A percentile compares a stretch with the other conserved stretches of the same genome.
Evolutionary conservation across 2,329 filamentous ascomycete genomes (phyloP).

Genomic region (Dothideomycetes sp.): DNA sequence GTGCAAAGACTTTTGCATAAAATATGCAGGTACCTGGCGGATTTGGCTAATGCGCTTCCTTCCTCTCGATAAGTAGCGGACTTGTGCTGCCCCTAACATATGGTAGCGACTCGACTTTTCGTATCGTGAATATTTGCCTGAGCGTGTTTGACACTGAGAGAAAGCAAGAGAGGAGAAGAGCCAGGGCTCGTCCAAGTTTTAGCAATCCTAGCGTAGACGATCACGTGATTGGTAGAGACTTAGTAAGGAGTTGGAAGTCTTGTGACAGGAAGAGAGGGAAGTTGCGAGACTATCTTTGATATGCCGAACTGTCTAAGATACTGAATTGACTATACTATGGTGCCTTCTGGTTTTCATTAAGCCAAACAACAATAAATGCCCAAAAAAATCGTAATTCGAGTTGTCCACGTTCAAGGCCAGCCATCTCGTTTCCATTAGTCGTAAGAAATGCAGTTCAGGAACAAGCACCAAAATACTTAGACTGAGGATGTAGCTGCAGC

Average conservation of each 20-base stretch:
- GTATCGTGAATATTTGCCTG: too few species aligned
- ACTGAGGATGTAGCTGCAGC: not conserved
- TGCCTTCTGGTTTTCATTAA: not conserved
- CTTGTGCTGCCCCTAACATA: too few species aligned
- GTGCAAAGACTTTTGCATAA: too few species aligned
- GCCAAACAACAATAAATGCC: not conserved
- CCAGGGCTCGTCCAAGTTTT: slow-evolving; percentile 3
- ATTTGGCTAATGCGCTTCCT: slow-evolving; percentile 6
- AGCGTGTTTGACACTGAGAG: not conserved
- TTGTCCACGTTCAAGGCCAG: not conserved
- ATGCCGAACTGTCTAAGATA: slow-evolving; percentile 3
- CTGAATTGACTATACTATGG: slow-evolving; percentile 6
- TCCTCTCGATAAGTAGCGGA: too few species aligned
- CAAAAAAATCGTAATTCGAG: not conserved
- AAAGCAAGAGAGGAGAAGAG: slow-evolving; percentile 2
- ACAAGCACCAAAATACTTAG: not conserved
- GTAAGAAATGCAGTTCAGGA: not conserved
- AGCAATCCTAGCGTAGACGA: slow-evolving; percentile 6
- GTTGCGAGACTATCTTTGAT: slow-evolving; percentile 1
- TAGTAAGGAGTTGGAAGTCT: slow-evolving; percentile 12
- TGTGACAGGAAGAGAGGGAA: slow-evolving; percentile 9
- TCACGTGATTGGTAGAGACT: slow-evolving; percentile 11
- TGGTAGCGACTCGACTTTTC: too few species aligned
- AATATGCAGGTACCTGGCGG: slow-evolving; percentile 3
- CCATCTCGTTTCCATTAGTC: not conserved